Base-by-base conservation (phyloP, 1,139 yeast species). In the Meyerozyma sp. region DNA sequence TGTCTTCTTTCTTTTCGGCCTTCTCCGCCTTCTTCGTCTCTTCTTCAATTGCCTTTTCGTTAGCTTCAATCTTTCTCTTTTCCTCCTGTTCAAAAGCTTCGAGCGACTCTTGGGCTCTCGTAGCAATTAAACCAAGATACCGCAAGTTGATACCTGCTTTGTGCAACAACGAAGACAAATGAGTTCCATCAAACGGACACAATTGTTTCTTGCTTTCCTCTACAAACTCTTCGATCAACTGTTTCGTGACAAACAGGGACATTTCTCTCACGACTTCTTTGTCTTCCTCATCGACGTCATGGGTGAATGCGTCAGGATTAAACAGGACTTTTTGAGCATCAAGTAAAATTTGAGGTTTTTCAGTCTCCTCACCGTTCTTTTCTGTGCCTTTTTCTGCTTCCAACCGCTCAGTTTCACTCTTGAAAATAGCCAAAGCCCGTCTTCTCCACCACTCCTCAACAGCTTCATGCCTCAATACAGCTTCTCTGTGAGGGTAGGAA, bases 371-470 rank as follows among this genome's bases (percentile, higher is more conserved):
- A 20, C 61, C 75, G 29, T 61, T 56, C 30, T 52, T 48, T 10
- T 61, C 66, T 29, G 58, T 54, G 42, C 65, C 65, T 27, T 71
- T 73, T 50, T 77, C 84, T 29, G 70, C 68, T 44, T 72, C 76
- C 40, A 75, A 61, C 42, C 62, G 63, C 41, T 75, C 81, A 29
- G 81, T 68, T 52, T 79, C 80, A 2, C 60, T 64, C 53, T 77
- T 78, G 51, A 68, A 64, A 40, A 79, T 75, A 21, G 70, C 75
- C 18, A 85, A 79, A 8, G 84, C 76, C 57, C 83, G 80, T 52
- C 80, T 66, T 57, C 79, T 79, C 85, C 95, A 89, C 96, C 96
- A 91, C 56, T 83, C 88, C 54, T 84, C 91, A 42, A 93, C 81
- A 10, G 96, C 93, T 66, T 93, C 98, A 49, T 82, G 83, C 68